Base-by-base conservation (phyloP, 2,329 filamentous ascomycete species). In the Emergomyces orientalis region DNA sequence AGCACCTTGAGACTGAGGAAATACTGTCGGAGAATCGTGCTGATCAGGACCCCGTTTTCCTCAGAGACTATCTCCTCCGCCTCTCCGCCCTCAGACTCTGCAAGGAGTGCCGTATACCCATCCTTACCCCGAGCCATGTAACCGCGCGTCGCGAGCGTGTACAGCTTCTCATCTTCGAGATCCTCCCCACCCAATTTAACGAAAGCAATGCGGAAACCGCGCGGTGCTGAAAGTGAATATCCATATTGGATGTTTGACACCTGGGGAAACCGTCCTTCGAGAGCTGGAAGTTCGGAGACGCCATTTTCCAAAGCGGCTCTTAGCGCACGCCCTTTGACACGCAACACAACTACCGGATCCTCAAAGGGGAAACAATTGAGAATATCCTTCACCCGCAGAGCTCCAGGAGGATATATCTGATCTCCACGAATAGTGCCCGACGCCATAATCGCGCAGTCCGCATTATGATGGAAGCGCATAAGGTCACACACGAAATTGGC, bases 51-150 rank as follows among this genome's bases (percentile, higher is more conserved):
- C 3, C 91, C 92, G 68, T 89, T 92, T 72, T 97, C 91, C 70
- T 96, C 91, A 37, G 86, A 86, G 5, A 96, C 87, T 19, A 96
- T 77, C 71, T 92, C 89, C 68, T 91, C 86, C 1, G 87, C 88
- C 3, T 82, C 77, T 19, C 91, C 91, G 32, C 91, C 91, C 73
- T 90, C 88, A 2, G 86, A 84, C 67, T 88, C 77, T 39, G 90
- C 84, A n/a, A 93, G 82, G 0, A 96, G 81, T 56, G 87, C 87
- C 1, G 82, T 84, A 75, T 88, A 96, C 1, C 91, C 91, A 68
- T 96, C 91, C 74, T 93, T 94, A 25, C 91, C 91, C 43, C 90
- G 84, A 3, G 84, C 88, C 91, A 96, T 96, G 72, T 96, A 97
- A 0, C 90, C 91, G 62, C 91, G 80, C 0, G 91, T 97, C 9